Evolutionary conservation across 305 asterid species (phyloP).

Genomic region (Fraxinus paxiana): DNA sequence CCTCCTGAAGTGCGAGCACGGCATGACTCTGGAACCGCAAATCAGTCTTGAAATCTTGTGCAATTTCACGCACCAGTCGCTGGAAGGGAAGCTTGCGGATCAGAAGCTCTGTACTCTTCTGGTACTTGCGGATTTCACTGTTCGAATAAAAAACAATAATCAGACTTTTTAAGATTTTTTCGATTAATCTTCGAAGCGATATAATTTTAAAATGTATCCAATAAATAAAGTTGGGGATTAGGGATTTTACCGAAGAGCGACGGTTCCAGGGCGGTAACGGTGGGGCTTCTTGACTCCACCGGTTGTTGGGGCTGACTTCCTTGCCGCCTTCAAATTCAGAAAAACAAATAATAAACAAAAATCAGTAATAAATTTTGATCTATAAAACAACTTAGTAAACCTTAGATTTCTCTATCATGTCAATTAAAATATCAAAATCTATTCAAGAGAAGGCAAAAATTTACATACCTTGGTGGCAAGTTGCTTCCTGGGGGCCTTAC

Average conservation of each 20-base stretch:
- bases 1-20: conserved; percentile 58
- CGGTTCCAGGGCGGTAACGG: conserved; percentile 72
- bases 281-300: conserved; percentile 75
- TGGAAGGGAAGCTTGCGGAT: conserved; percentile 63
- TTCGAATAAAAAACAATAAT: neutral
- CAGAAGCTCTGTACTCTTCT: conserved; percentile 65
- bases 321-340: conserved; percentile 42
- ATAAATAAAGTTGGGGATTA: neutral
- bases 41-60: conserved; percentile 62
- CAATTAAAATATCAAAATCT: neutral
- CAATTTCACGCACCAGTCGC: conserved; percentile 63
- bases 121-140: conserved; percentile 67
- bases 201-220: too few relatives aligned
- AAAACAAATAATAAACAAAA: neutral
- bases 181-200: neutral
- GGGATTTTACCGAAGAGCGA: conserved; percentile 53
- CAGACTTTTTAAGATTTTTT: too few relatives aligned
- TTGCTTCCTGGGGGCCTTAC: conserved; percentile 59
- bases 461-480: conserved; percentile 52
- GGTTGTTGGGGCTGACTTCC: conserved; percentile 64
- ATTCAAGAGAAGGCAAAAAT: neutral
- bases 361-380: neutral
- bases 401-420: neutral
- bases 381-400: neutral
- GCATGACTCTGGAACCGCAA: conserved; percentile 69